Evolutionary conservation across 179 eudicot genomes (phyloP).

Genomic region (Beta corolliflora): DNA sequence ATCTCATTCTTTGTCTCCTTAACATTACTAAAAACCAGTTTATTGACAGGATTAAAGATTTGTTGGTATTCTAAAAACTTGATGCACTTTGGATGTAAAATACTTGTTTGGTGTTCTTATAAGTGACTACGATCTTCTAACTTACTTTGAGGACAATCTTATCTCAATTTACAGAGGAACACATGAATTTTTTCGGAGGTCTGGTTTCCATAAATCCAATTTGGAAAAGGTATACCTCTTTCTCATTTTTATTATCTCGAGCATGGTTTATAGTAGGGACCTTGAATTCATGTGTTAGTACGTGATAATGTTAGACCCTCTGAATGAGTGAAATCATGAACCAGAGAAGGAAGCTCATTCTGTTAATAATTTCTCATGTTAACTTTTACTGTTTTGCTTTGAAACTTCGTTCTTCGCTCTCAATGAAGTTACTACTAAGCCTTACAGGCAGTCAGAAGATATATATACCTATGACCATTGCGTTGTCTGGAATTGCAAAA

Average conservation of each 20-base stretch:
- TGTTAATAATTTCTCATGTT: background rate
- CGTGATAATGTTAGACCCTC: background rate
- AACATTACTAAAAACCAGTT: background rate
- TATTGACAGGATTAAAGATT: background rate
- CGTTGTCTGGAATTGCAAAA: constrained; percentile 91
- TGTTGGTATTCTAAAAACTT: background rate
- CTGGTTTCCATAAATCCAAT: constrained; percentile 92
- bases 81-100: background rate
- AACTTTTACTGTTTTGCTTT: background rate
- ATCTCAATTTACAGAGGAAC: constrained; percentile 81
- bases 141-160: constrained; percentile 59
- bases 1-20: background rate
- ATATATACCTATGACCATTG: constrained; percentile 86
- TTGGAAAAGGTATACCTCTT: constrained; percentile 78
- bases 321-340: background rate
- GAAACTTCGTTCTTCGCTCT: background rate
- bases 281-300: background rate
- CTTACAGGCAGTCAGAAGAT: constrained; percentile 88
- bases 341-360: background rate
- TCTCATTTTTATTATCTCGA: constrained; percentile 9
- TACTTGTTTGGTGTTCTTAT: background rate
- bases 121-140: background rate
- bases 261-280: background rate
- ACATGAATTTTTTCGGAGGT: constrained; percentile 96
- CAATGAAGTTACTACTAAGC: constrained; percentile 73